These are phyloP conservation scores for Puccinellia tenuiflora DNA, from an alignment of 176 grass and related monocot species.

Conservation along the genomic window DNA sequence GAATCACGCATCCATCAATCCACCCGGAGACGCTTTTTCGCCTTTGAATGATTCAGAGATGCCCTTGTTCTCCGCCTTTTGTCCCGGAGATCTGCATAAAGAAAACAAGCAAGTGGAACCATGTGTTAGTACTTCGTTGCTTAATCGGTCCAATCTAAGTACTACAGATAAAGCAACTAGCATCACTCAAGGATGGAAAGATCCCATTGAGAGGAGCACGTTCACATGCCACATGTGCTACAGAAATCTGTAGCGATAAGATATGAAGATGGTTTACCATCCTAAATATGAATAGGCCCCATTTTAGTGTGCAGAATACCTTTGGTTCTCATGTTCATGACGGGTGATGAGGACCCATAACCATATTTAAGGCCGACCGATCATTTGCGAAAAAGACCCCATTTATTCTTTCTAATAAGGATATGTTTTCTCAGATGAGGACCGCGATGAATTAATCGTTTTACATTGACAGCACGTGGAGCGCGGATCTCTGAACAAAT, in stretches of 20 bases:
- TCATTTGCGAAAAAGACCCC: not conserved
- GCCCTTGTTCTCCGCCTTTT: not conserved
- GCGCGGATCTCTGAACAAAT: constrained; percentile 25
- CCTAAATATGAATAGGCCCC: not conserved
- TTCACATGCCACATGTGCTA: not conserved
- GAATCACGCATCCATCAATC: not conserved
- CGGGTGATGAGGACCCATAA: constrained; percentile 7
- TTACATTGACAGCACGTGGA: constrained; percentile 2
- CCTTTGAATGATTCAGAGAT: not conserved
- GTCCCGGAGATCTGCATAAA: not conserved
- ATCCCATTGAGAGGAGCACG: not conserved
- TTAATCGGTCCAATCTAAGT: not conserved
- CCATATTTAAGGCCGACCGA: not conserved
- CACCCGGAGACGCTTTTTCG: not conserved
- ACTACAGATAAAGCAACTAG: too few relatives aligned
- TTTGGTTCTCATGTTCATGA: not conserved
- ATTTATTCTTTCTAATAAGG: not conserved
- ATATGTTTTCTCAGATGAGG: not conserved
- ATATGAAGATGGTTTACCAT: not conserved
- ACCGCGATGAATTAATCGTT: not conserved
- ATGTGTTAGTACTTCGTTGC: not conserved
- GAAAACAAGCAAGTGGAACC: not conserved
- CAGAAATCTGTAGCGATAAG: not conserved
- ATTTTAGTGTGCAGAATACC: not conserved
- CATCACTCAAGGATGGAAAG: not conserved